These are phyloP conservation scores for Pseudofabraea citricarpa DNA, from an alignment of 2,329 filamentous ascomycete genomes.

Conservation along the genomic window DNA sequence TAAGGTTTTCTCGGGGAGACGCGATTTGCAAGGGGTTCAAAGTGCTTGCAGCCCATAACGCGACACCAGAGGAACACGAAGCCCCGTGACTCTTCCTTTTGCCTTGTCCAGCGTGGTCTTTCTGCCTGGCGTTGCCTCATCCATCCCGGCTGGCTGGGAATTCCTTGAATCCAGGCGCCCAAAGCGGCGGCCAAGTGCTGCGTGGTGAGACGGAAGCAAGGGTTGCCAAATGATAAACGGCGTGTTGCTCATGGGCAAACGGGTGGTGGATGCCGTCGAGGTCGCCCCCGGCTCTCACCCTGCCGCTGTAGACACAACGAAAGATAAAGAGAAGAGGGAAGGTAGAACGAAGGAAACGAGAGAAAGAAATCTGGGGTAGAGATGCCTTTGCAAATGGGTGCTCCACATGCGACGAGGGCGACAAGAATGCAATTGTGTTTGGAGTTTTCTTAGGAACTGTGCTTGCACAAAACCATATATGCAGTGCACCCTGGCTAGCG, in stretches of 20 bases:
- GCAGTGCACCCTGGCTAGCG: no score
- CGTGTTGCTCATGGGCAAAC: not conserved
- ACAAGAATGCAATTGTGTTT: no score
- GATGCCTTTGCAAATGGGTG: no score
- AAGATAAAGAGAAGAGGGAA: not conserved
- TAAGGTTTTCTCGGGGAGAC: conserved; percentile 4
- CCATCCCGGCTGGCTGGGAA: not conserved
- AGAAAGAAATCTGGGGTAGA: no score
- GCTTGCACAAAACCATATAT: no score
- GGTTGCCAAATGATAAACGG: not conserved
- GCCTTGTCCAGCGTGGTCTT: not conserved
- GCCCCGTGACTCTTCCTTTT: not conserved
- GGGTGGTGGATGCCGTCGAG: no score
- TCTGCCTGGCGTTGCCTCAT: not conserved
- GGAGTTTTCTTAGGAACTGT: no score
- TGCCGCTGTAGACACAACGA: not conserved
- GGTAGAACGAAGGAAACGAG: not conserved
- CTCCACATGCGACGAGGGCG: no score
- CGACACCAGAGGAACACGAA: conserved; percentile 2
- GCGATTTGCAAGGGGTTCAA: conserved; percentile 3
- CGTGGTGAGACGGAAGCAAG: conserved; percentile 1
- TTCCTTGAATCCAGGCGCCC: not conserved
- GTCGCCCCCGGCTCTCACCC: no score
- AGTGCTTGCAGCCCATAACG: conserved; percentile 4
- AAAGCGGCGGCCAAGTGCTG: not conserved